Base-by-base conservation (phyloP, 1,284 basidiomycete genomes). In the Boletellus dicymbophilus region DNA sequence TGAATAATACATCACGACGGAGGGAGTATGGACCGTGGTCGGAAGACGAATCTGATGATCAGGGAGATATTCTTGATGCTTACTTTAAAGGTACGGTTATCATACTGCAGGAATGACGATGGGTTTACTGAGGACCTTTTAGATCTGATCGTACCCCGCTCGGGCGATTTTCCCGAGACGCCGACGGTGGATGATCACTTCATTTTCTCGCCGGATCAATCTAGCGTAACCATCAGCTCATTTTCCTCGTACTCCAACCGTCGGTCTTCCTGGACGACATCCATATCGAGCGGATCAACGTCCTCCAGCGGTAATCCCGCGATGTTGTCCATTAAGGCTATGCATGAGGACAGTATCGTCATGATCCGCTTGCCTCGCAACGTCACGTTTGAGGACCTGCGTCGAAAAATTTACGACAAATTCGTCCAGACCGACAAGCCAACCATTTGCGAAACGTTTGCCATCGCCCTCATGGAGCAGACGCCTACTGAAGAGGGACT, bases 241-340 rank as follows among this genome's bases (percentile, higher is more conserved):
- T 58, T 49, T 39, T 54, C 27, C 16, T 39, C 47, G 2, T 53
- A 43, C 42, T 56, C 59, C 3, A 51, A 50, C 7, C 46, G 56
- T 28, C 67, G 65, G 6, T 52, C 61, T 25, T 69, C 65, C 36
- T 34, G 55, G 8, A 31, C 66, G 23, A 67, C 68, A 15, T 62
- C 64, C 6, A 46, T 62, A 27, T 67, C 63, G 4, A 69, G 68
- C 12, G 57, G 54, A 27, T 66, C 68, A 7, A 65, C 63, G 21
- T 56, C 52, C 4, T 57, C 65, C 58, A 59, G 69, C 60, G n/a
- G 56, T 4, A 52, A 58, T 44, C 48, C 44, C 15, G 62, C 56
- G 36, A 54, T 66, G n/a, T 59, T 89, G 48, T 73, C 77, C 7
- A 75, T 90, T 70, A 90, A 90, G 68, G 86, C 80, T 12, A 76